These are phyloP conservation scores for Hyaloscypha finlandica DNA, from an alignment of 495 filamentous ascomycete genomes.

Conservation along the genomic window DNA sequence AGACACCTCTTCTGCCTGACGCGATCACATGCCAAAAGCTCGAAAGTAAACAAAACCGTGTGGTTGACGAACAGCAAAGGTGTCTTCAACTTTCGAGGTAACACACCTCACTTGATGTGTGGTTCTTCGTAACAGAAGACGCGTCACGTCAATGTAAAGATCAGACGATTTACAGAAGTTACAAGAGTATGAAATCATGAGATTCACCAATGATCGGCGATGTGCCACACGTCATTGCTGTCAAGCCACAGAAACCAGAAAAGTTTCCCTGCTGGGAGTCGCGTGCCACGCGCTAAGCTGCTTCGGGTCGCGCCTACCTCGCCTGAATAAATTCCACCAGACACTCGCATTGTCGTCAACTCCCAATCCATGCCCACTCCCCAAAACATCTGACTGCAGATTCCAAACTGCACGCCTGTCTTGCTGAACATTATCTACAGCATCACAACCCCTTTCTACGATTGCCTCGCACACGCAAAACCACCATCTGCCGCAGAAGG, in stretches of 20 bases:
- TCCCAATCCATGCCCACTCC: conserved; percentile 6
- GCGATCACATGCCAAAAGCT: conserved; percentile 27
- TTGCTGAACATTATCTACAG: not conserved
- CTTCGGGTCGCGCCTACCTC: conserved; percentile 17
- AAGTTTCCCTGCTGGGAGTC: conserved; percentile 5
- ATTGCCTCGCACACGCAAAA: conserved; percentile 2
- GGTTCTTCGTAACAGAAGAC: not conserved
- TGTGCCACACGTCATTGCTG: conserved; percentile 10
- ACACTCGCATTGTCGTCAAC: conserved; percentile 17
- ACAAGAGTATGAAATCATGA: not conserved
- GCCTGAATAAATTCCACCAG: conserved; percentile 17
- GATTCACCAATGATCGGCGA: not conserved
- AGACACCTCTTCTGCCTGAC: conserved; percentile 23
- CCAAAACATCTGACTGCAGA: conserved; percentile 6
- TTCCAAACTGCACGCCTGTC: conserved; percentile 4
- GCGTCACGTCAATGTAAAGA: not conserved
- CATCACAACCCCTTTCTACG: not conserved
- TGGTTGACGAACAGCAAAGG: not conserved
- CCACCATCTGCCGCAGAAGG: not conserved
- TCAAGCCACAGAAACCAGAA: not conserved
- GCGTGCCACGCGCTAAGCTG: conserved; percentile 17
- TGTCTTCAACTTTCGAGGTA: conserved; percentile 19
- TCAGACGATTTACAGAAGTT: not conserved
- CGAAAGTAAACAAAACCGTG: conserved; percentile 18
- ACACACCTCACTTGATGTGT: conserved; percentile 8